These are phyloP conservation scores for Otatea glauca DNA, from an alignment of 176 grass and related monocot species.

Conservation along the genomic window DNA sequence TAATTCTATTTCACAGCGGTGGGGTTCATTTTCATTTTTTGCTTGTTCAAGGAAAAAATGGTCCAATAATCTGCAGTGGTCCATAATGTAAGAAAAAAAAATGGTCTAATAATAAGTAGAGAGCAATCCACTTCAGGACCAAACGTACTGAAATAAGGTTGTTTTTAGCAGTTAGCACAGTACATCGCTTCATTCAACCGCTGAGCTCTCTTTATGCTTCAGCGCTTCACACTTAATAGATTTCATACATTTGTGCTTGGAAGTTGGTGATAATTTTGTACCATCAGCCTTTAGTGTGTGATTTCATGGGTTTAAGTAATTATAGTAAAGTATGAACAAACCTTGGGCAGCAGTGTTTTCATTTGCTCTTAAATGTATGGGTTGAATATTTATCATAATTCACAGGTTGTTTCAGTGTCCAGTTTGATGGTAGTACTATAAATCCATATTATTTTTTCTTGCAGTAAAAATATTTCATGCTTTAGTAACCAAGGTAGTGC, in stretches of 20 bases:
- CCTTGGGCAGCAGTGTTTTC: not conserved
- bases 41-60: constrained; percentile 3
- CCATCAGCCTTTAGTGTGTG: not conserved
- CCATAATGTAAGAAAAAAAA: constrained; percentile 26
- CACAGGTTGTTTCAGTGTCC: not conserved
- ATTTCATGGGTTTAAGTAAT: not conserved
- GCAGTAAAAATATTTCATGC: constrained; percentile 1
- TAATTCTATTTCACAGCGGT: not conserved
- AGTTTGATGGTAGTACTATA: constrained; percentile 24
- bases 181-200: constrained; percentile 24
- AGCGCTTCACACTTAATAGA: constrained; percentile 9
- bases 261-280: not conserved
- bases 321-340: not conserved
- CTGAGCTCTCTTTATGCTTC: not conserved
- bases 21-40: constrained; percentile 11
- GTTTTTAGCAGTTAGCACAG: constrained; percentile 18
- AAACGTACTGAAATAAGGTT: not conserved
- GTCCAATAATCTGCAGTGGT: constrained; percentile 16
- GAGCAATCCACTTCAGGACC: constrained; percentile 1
- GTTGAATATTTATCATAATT: constrained; percentile 16
- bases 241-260: not conserved
- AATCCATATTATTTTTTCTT: constrained; percentile 26
- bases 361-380: constrained; percentile 9
- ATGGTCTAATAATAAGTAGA: constrained; percentile 12
- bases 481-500: constrained; percentile 6